Evolutionary conservation across 139 green algal genomes (phyloP), one percentile per base, ranked within the genome.

Genomic region (Edaphochlamys debaryana): DNA sequence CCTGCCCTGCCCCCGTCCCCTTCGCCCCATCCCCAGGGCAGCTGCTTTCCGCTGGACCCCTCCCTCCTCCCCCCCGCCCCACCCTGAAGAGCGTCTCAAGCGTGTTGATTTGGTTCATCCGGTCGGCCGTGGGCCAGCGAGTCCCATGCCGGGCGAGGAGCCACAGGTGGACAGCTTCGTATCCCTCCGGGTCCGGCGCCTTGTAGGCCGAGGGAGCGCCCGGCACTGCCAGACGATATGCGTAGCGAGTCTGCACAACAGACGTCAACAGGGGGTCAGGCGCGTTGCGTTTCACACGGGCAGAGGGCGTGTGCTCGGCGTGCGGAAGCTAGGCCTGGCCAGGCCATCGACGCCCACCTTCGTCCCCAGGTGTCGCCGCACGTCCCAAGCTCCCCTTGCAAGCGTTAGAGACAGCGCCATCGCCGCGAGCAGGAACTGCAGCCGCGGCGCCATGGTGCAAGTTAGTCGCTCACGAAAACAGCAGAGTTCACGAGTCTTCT

Each of bases 61-160:
- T n/a, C n/a, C n/a, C n/a, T n/a, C n/a, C n/a, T n/a, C n/a, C n/a
- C n/a, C n/a, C n/a, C 3, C n/a, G n/a, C 19, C 80, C 13, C 56
- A 90, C 86, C 73, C 52, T 69, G 58, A 88, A 84, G 20, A 86
- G 50, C 2, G n/a, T 0, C n/a, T 82, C 27, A 58, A 88, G 56
- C 45, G 66, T 85, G 68, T 88, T 82, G 36, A 90, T 86, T 41
- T 88, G 82, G 4, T 27, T 25, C 82, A 88, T 86, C 11, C 87
- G 64, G 36, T 86, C 77, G 54, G 40, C 67, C 0, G 85, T 89
- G 22, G 85, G 85, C 85, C 85, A 92, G 36, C 88, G 79, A 22
- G 81, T 88, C 58, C 88, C 88, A 40, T 92, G 88, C 1, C 88
- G 70, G 13, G 88, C 50, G 2, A 92, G 29, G 19, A 92, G 64